Evolutionary conservation across 495 filamentous ascomycete genomes (phyloP), one percentile per base, ranked within the genome.

Genomic region (Penicillium macrosclerotiorum): DNA sequence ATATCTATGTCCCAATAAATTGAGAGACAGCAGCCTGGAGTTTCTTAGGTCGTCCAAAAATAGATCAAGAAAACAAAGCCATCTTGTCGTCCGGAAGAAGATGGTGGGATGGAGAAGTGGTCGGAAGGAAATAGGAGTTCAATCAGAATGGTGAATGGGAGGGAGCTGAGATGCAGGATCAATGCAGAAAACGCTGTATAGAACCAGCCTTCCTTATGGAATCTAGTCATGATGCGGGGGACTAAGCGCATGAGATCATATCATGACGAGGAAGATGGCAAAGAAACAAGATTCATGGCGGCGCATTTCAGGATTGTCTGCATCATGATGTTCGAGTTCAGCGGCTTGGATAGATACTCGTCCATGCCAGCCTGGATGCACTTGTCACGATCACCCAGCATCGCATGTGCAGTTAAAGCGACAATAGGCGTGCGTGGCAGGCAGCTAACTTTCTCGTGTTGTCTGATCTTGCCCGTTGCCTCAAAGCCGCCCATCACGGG

Each of bases 371-470:
- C 84, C 40, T 71, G 69, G 44, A 76, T 74, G 51, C 87, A 92
- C 57, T 89, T 91, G 56, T 92, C 88, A 13, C 71, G 73, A 54
- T 92, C 88, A 4, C 88, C 89, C 49, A 89, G 81, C 49, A 91
- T 90, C 0, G 88, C 88, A 22, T 79, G 83, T 1, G 89, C 88
- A 0, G 89, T 92, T 78, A 93, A 83, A 6, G 88, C 89, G 4
- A 94, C 78, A 23, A 92, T 88, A 0, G 86, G 85, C 1, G 88
- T 75, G 2, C 77, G 63, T 14, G 68, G 67, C 14, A 81, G 49
- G 8, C 56, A 52, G 12, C 76, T 69, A 11, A 72, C 63, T 11
- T 60, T 59, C 36, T 75, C 77, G 52, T 85, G 82, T 3, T 79
- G 81, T 29, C 88, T 71, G 18, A 93, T 79, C 23, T 80, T 72